Evolutionary conservation across 2,329 filamentous ascomycete genomes (phyloP), one percentile per base, ranked within the genome.

Genomic region (Verticillium nubilum): DNA sequence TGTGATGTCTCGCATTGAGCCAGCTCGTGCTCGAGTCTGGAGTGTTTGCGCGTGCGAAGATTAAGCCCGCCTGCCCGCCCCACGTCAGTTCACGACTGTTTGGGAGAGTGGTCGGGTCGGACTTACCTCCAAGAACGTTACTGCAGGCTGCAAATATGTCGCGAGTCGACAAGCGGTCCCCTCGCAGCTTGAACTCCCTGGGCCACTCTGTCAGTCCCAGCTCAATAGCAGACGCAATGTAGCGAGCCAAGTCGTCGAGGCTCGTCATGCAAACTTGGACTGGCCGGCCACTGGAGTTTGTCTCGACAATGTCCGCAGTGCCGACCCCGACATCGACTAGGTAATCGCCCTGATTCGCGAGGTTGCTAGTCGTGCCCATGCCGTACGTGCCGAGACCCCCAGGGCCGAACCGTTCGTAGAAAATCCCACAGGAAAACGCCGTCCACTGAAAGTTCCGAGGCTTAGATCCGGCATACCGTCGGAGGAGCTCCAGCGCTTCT

Each of bases 321-420:
- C 81, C 81, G 5, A 69, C 73, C 52, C 80, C 80, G 31, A 89
- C 73, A 67, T 92, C 78, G 64, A 91, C 76, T 56, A 92, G 76
- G 65, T 88, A 92, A 65, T 85, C 82, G 5, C 88, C 87, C 63
- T 87, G 82, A 15, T 74, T 75, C 9, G 76, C 74, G 25, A 86
- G 74, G 19, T 81, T 80, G 50, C 79, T 80, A n/a, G 79, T 78
- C 28, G 68, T 66, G 1, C 88, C 88, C 54, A 92, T 86, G 33
- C 80, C 76, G 58, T 85, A 79, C 19, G 78, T 75, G 13, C 78
- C 77, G 60, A 92, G 79, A 0, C 90, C 90, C 3, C 83, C 85
- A 0, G 86, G 86, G 23, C 84, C 85, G 66, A 92, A 92, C 1
- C 88, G 79, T 69, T 92, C 89, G 77, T 91, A 92, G 64, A 92